Percentiles rank a stretch among this genome's conserved stretches.
Evolutionary conservation across 345 rosid genomes (phyloP).

Genomic region (Firmiana major): DNA sequence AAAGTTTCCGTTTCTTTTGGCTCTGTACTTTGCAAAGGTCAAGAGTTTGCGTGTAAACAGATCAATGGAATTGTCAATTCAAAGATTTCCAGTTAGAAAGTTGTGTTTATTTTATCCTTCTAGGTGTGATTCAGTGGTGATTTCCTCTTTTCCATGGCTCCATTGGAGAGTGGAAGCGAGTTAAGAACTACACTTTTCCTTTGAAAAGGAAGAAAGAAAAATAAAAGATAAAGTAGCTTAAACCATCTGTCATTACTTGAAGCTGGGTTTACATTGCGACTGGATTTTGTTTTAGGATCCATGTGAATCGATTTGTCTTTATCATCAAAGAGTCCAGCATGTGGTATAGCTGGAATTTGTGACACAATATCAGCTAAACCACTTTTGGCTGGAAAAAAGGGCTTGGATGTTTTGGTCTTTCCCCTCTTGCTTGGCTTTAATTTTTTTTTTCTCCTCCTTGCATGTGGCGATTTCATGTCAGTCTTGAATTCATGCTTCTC

Average conservation of each 20-base stretch:
- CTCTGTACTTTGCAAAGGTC: background rate
- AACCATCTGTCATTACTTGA: slow-evolving; percentile 9
- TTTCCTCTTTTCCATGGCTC: background rate
- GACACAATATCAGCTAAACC: slow-evolving; percentile 17
- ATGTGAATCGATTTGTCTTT: slow-evolving; percentile 8
- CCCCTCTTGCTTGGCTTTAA: background rate
- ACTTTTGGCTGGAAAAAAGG: background rate
- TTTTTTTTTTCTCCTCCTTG: slow-evolving; percentile 12
- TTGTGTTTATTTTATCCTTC: background rate
- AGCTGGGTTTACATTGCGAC: background rate
- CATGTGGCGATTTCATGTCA: slow-evolving; percentile 1
- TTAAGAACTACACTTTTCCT: background rate
- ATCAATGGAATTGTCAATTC: slow-evolving; percentile 10
- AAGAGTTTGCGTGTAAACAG: background rate
- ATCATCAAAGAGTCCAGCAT: slow-evolving; percentile 7
- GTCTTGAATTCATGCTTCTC: background rate
- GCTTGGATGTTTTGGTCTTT: slow-evolving; percentile 3
- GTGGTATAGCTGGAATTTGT: slow-evolving; percentile 25
- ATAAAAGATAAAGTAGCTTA: slow-evolving; percentile 2
- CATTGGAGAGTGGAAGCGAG: background rate
- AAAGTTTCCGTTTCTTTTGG: background rate
- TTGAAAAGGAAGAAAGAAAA: background rate
- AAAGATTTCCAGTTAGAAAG: background rate
- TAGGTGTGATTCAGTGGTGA: background rate
- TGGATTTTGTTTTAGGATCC: slow-evolving; percentile 10